These are phyloP conservation scores for Colletotrichum australisinense DNA, from an alignment of 2,329 filamentous ascomycete genomes.

Conservation along the genomic window DNA sequence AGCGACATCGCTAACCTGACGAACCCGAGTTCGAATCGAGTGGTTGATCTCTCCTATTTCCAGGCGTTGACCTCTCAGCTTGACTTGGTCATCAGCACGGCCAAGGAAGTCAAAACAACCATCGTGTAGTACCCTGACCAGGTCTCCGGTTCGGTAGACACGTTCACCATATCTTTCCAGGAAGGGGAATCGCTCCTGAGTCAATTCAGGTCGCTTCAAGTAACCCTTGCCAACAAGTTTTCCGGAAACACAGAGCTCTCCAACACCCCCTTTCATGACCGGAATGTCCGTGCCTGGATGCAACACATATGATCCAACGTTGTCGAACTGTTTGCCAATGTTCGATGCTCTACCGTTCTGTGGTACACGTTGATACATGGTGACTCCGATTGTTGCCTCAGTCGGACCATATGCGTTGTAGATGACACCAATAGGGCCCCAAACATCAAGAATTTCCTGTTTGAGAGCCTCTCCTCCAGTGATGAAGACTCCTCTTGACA, in stretches of 20 bases:
- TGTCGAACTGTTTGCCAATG: slow-evolving; percentile 87
- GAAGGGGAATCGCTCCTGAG: slow-evolving; percentile 78
- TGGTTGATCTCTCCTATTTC: slow-evolving; percentile 95
- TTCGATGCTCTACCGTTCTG: slow-evolving; percentile 84
- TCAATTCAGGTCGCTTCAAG: slow-evolving; percentile 82
- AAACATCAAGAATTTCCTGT: slow-evolving; percentile 87
- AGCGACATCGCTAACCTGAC: slow-evolving; percentile 73
- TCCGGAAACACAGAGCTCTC: slow-evolving; percentile 90
- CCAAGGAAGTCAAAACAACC: slow-evolving; percentile 89
- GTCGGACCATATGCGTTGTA: slow-evolving; percentile 96
- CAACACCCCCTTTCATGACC: slow-evolving; percentile 81
- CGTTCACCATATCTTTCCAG: slow-evolving; percentile 67
- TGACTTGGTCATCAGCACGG: slow-evolving; percentile 90
- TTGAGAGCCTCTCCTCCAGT: slow-evolving; percentile 91
- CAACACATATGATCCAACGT: slow-evolving; percentile 87
- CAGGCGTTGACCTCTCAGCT: slow-evolving; percentile 87
- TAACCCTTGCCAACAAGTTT: slow-evolving; percentile 92
- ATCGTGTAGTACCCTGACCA: slow-evolving; percentile 84
- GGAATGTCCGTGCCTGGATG: slow-evolving; percentile 75
- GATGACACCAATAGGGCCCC: slow-evolving; percentile 84
- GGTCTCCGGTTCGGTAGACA: slow-evolving; percentile 89
- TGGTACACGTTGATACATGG: slow-evolving; percentile 87
- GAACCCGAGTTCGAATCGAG: slow-evolving; percentile 73
- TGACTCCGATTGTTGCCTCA: slow-evolving; percentile 92
- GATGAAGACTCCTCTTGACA: slow-evolving; percentile 89